Evolutionary conservation across 192 early-diverging fungal species (phyloP).

Genomic region (Umbelopsis isabellina): DNA sequence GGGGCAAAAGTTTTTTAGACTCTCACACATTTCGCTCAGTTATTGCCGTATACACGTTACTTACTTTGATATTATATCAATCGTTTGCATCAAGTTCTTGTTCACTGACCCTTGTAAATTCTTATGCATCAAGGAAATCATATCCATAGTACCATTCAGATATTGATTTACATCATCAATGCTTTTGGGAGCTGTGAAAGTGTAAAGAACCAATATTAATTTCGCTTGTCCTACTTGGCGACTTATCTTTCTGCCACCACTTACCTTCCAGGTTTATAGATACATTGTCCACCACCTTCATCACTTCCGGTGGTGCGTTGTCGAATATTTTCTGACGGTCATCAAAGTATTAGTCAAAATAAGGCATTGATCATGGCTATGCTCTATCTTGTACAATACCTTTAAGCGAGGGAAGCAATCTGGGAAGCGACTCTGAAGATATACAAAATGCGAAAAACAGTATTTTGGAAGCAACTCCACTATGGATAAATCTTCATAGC

Average conservation of each 20-base stretch:
- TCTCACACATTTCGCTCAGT: too few relatives aligned
- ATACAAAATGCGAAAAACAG: slow-evolving; percentile 73
- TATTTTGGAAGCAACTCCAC: slow-evolving; percentile 71
- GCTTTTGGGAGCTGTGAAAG: not conserved
- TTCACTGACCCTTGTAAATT: not conserved
- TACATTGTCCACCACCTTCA: too few relatives aligned
- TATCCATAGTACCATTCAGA: slow-evolving; percentile 27
- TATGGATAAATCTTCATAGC: slow-evolving; percentile 47
- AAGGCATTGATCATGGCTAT: not conserved
- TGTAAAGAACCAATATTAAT: not conserved
- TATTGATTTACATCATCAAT: slow-evolving; percentile 32
- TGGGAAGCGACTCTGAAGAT: slow-evolving; percentile 73
- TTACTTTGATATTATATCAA: not conserved
- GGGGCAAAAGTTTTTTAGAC: not conserved
- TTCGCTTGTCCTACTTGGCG: not conserved
- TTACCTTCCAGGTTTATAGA: too few relatives aligned
- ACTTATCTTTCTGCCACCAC: too few relatives aligned
- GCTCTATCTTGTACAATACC: slow-evolving; percentile 22
- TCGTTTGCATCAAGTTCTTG: not conserved
- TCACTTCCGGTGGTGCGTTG: not conserved
- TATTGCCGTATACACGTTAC: too few relatives aligned
- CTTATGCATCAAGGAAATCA: slow-evolving; percentile 4
- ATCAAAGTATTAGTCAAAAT: not conserved
- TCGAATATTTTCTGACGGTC: not conserved
- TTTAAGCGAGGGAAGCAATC: slow-evolving; percentile 65